Evolutionary conservation across 2,329 filamentous ascomycete species (phyloP).

Genomic region (Botrytis squamosa): DNA sequence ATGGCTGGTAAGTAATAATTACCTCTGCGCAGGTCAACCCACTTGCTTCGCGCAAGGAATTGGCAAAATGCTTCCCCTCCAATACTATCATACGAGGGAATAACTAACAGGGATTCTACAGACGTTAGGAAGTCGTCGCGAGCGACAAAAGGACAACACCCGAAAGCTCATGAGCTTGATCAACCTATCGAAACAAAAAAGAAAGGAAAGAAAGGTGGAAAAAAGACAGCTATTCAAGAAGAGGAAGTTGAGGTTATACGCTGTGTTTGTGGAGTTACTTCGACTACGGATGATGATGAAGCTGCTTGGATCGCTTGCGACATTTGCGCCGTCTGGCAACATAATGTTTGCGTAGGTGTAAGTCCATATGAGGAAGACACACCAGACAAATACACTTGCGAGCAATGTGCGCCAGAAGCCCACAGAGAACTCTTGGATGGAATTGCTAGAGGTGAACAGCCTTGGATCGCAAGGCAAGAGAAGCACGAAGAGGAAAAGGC

Average conservation of each 20-base stretch:
- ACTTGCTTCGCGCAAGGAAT: slow-evolving; percentile 1
- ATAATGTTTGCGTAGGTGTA: slow-evolving; percentile 93
- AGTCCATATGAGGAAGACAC: slow-evolving; percentile 71
- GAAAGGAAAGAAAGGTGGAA: slow-evolving; percentile 48
- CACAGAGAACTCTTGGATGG: slow-evolving; percentile 79
- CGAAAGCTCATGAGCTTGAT: slow-evolving; percentile 78
- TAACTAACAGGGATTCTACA: slow-evolving; percentile 40
- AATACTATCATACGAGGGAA: slow-evolving; percentile 2
- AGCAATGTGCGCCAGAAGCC: slow-evolving; percentile 76
- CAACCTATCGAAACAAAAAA: slow-evolving; percentile 54
- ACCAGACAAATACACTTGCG: slow-evolving; percentile 87
- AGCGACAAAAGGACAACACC: slow-evolving; percentile 94
- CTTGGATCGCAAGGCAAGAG: slow-evolving; percentile 74
- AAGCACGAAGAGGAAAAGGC: slow-evolving; percentile 56
- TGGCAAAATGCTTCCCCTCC: neutral
- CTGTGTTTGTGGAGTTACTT: slow-evolving; percentile 87
- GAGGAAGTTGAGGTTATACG: slow-evolving; percentile 66
- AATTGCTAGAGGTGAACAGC: slow-evolving; percentile 76
- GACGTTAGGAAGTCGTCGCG: slow-evolving; percentile 75
- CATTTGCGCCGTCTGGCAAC: slow-evolving; percentile 89
- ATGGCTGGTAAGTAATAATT: slow-evolving; percentile 60
- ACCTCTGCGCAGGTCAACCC: slow-evolving; percentile 18
- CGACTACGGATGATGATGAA: slow-evolving; percentile 80
- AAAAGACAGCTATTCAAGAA: slow-evolving; percentile 52
- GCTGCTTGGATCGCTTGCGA: slow-evolving; percentile 97